Conservation (phyloP, 345 rosid genomes). For the Brassica carinata region DNA sequence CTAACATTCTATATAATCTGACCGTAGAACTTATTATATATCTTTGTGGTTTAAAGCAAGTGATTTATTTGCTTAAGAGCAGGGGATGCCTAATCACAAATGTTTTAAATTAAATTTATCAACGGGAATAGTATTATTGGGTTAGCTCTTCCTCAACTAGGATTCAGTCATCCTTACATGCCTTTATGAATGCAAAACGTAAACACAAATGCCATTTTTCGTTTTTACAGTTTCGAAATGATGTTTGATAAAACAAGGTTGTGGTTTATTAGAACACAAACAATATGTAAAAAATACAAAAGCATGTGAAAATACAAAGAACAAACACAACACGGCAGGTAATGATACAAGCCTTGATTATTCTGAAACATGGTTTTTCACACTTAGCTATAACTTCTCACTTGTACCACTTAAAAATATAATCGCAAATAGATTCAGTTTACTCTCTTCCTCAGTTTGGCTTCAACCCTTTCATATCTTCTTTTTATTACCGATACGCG, state of each 20-base stretch:
- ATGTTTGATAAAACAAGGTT: not conserved
- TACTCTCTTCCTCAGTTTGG: not conserved
- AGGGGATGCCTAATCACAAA: not conserved
- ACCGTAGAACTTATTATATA: not conserved
- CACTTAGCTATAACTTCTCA: not conserved
- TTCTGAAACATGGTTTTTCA: not conserved
- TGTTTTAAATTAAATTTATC: not conserved
- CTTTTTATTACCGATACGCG: slow-evolving; percentile 43
- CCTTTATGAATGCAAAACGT: not conserved
- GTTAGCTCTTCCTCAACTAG: not conserved
- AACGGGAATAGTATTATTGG: not conserved
- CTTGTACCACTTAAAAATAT: not conserved
- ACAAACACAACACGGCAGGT: not conserved
- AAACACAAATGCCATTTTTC: not conserved
- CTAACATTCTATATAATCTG: not conserved
- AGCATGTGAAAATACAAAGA: not conserved
- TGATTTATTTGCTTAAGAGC: not conserved
- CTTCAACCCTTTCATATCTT: not conserved
- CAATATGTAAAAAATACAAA: not conserved
- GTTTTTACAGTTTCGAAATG: not conserved
- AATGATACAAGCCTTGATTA: not conserved
- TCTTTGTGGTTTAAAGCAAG: not conserved
- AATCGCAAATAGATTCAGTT: not conserved
- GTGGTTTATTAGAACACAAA: not conserved
- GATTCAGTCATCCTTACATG: not conserved